These are phyloP conservation scores for Cantharellus cinnabarinus DNA, from an alignment of 768 basidiomycete genomes.

Conservation along the genomic window DNA sequence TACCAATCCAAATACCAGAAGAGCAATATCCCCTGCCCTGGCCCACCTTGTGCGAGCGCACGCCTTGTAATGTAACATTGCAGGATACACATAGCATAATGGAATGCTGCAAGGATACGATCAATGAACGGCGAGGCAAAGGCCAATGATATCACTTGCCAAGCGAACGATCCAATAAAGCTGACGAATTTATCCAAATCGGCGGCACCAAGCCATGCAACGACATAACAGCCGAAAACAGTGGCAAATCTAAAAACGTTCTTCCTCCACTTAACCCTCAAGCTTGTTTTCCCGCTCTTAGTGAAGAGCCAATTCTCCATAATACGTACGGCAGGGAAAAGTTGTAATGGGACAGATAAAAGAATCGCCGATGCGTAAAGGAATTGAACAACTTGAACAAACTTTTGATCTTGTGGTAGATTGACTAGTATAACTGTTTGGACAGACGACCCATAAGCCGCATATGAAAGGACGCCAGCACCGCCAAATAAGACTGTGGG, in stretches of 20 bases:
- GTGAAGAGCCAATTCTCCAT: conserved; percentile 90
- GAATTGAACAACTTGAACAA: conserved; percentile 81
- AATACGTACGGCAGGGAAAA: conserved; percentile 95
- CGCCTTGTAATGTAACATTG: conserved; percentile 82
- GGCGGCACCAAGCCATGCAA: conserved; percentile 23
- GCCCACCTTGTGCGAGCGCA: conserved; percentile 48
- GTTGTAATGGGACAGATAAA: conserved; percentile 79
- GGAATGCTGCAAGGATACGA: conserved; percentile 40
- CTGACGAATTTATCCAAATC: conserved; percentile 60
- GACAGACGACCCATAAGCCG: conserved; percentile 70
- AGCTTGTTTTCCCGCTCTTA: conserved; percentile 62
- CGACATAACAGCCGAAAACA: conserved; percentile 50
- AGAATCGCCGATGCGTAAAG: conserved; percentile 84
- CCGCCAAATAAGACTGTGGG: conserved; percentile 61
- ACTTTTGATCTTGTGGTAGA: conserved; percentile 57
- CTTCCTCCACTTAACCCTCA: conserved; percentile 87
- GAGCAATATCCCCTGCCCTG: conserved; percentile 44
- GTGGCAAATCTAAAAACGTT: conserved; percentile 31
- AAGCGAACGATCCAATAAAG: conserved; percentile 84
- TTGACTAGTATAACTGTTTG: conserved; percentile 93
- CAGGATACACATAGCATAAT: conserved; percentile 83
- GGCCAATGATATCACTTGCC: conserved; percentile 29
- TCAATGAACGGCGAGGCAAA: neutral
- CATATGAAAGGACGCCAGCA: conserved; percentile 68
- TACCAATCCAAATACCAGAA: conserved; percentile 54